Evolutionary conservation across 352 stramenopile genomes (phyloP).

Genomic region (Thalassiosira ordinaria): DNA sequence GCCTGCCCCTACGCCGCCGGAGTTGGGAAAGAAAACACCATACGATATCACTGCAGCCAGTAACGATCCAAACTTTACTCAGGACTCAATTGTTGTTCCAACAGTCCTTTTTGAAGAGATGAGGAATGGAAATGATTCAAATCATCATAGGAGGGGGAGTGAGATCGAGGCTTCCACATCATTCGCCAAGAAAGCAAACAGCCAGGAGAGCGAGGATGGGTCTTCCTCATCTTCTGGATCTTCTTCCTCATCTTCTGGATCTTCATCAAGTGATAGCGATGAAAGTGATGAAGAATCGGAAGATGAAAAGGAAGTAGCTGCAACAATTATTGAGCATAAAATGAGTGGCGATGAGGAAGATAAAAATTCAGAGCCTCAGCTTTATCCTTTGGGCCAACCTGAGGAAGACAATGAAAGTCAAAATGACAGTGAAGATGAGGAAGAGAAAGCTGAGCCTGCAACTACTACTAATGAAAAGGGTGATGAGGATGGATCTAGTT

Average conservation of each 20-base stretch:
- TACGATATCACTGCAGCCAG: not conserved
- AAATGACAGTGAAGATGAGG: not conserved
- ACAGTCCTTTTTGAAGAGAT: conserved; percentile 19
- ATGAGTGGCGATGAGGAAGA: not conserved
- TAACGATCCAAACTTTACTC: conserved; percentile 16
- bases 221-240: conserved; percentile 16
- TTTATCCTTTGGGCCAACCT: not conserved
- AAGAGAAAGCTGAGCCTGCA: not conserved
- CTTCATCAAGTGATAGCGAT: conserved; percentile 23
- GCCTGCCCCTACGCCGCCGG: no score
- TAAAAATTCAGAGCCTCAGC: not conserved
- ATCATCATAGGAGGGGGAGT: conserved; percentile 9
- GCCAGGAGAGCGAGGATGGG: conserved; percentile 5
- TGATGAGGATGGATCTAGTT: not conserved
- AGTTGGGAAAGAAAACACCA: no score
- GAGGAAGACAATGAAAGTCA: not conserved
- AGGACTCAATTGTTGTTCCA: conserved; percentile 23
- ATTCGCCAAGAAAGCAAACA: conserved; percentile 3
- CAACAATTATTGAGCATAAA: not conserved
- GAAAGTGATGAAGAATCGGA: conserved; percentile 7
- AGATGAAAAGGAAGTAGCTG: conserved; percentile 2
- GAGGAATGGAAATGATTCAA: not conserved
- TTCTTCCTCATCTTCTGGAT: conserved; percentile 7
- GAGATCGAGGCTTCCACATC: not conserved
- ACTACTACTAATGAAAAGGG: no score